A percentile compares a stretch with the other conserved stretches of the same genome.
Conservation (phyloP, 208 protist genomes). For the Trypanosoma melophagium region DNA sequence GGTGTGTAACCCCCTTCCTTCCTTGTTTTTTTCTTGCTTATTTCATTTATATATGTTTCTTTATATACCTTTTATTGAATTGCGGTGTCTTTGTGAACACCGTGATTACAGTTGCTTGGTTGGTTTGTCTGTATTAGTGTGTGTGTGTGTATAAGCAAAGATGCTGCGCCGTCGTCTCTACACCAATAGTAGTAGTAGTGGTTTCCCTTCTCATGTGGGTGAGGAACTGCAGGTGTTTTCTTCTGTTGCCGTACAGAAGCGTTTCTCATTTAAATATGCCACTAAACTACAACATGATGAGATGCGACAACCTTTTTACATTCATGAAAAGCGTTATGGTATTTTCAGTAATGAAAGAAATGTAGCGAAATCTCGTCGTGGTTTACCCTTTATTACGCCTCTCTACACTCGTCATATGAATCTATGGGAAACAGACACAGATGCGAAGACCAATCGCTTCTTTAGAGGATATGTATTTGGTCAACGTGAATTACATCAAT, state of each 20-base stretch:
- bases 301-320: slow-evolving; percentile 78
- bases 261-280: slow-evolving; percentile 88
- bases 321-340: slow-evolving; percentile 85
- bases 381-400: slow-evolving; percentile 72
- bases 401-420: slow-evolving; percentile 82
- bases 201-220: background rate
- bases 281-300: slow-evolving; percentile 76
- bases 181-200: background rate
- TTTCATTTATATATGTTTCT: background rate
- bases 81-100: slow-evolving; percentile 9
- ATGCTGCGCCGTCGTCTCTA: slow-evolving; percentile 30
- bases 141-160: slow-evolving; percentile 11
- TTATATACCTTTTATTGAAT: slow-evolving; percentile 8
- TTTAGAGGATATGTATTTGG: slow-evolving; percentile 80
- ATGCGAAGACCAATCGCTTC: slow-evolving; percentile 81
- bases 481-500: slow-evolving; percentile 71
- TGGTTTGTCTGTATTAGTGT: slow-evolving; percentile 1
- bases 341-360: slow-evolving; percentile 83
- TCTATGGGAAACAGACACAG: slow-evolving; percentile 88
- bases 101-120: background rate
- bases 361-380: slow-evolving; percentile 65
- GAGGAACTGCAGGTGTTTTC: slow-evolving; percentile 15
- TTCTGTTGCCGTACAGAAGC: slow-evolving; percentile 37
- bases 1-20: background rate
- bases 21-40: background rate